Evolutionary conservation across 352 stramenopile genomes (phyloP).

Genomic region (Phytophthora europaea): DNA sequence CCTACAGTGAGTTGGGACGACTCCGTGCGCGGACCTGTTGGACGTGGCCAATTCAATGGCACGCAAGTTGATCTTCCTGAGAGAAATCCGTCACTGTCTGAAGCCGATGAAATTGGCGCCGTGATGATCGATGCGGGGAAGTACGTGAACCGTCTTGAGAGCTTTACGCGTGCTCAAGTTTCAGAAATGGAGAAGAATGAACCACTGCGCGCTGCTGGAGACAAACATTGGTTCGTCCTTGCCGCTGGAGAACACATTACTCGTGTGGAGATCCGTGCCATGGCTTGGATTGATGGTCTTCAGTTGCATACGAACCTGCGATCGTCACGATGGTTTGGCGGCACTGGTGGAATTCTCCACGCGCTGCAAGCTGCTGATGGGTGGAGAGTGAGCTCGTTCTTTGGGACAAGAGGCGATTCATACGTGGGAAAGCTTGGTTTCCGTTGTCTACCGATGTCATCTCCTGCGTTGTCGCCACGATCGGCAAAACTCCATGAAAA

Average conservation of each 20-base stretch:
- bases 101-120: constrained; percentile 51
- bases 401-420: constrained; percentile 55
- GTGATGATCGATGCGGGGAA: constrained; percentile 47
- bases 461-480: background rate
- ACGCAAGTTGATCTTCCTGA: constrained; percentile 48
- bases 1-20: constrained; percentile 57
- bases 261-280: constrained; percentile 60
- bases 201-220: constrained; percentile 33
- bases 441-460: constrained; percentile 36
- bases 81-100: constrained; percentile 12
- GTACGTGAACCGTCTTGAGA: constrained; percentile 62
- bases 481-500: background rate
- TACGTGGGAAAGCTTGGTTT: constrained; percentile 64
- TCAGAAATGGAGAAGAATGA: constrained; percentile 29
- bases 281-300: constrained; percentile 75
- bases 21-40: constrained; percentile 58
- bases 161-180: constrained; percentile 53
- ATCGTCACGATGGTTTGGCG: constrained; percentile 69
- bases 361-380: constrained; percentile 51
- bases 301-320: constrained; percentile 73
- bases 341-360: constrained; percentile 59
- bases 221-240: constrained; percentile 61
- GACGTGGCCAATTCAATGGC: constrained; percentile 51
- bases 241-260: constrained; percentile 56
- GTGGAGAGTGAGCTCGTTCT: constrained; percentile 60